These are phyloP conservation scores for Cercophora samala DNA, from an alignment of 495 filamentous ascomycete species.

Conservation along the genomic window DNA sequence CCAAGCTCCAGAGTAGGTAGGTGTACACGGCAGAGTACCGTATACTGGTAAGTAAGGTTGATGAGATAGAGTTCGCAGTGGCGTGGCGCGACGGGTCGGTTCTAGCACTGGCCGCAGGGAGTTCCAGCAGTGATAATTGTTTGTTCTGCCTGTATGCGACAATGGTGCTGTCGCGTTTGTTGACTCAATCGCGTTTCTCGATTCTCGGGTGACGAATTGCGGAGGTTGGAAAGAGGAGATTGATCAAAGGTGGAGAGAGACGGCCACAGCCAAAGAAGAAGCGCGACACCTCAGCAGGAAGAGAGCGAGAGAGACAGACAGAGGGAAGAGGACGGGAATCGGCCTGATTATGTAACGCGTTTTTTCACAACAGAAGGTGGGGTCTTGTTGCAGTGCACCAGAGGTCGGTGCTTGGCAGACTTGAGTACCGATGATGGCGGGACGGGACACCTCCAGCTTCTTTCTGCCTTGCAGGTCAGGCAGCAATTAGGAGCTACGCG, in stretches of 20 bases:
- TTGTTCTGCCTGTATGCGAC: not conserved
- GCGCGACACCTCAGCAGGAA: not conserved
- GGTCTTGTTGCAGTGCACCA: not conserved
- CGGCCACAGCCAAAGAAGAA: not conserved
- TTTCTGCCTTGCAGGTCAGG: conserved; percentile 21
- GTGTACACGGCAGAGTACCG: not conserved
- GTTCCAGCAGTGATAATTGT: not conserved
- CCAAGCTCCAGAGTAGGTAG: conserved; percentile 20
- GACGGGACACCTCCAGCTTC: too few species aligned
- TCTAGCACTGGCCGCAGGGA: not conserved
- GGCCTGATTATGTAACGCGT: not conserved
- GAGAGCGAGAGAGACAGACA: not conserved
- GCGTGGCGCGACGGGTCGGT: not conserved
- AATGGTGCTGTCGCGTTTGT: too few species aligned
- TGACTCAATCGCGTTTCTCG: not conserved
- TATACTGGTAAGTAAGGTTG: too few species aligned
- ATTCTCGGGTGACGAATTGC: conserved; percentile 25
- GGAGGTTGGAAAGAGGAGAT: conserved; percentile 35
- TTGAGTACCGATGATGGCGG: conserved; percentile 3
- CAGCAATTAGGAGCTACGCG: conserved; percentile 34
- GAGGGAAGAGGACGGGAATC: conserved; percentile 4
- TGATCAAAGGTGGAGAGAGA: conserved; percentile 22
- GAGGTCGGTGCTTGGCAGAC: conserved; percentile 12
- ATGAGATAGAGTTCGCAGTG: not conserved
- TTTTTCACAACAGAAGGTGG: not conserved